These are phyloP conservation scores for Penstemon newberryi DNA, from an alignment of 257 asterid species.

Conservation along the genomic window DNA sequence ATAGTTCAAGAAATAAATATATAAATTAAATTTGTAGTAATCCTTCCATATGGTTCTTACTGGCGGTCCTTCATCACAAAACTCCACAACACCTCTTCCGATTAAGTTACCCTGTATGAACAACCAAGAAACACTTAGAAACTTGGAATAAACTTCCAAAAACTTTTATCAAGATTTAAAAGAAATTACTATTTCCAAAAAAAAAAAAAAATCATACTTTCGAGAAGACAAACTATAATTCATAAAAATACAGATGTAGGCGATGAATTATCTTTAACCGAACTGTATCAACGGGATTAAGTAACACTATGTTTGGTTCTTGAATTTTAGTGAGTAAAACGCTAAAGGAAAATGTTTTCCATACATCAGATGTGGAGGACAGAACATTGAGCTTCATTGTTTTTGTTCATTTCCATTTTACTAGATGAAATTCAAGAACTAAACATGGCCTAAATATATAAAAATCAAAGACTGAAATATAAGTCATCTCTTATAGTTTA, in stretches of 20 bases:
- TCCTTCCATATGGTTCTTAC: constrained; percentile 47
- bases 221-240: not conserved
- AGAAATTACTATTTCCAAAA: not conserved
- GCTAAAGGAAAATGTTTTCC: too few relatives aligned
- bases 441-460: not conserved
- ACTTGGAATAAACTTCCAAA: constrained; percentile 5
- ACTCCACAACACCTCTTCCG: constrained; percentile 87
- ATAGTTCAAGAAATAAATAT: not conserved
- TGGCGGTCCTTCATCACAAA: constrained; percentile 90
- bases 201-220: not conserved
- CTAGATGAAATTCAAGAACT: too few relatives aligned
- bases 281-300: too few relatives aligned
- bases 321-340: too few relatives aligned
- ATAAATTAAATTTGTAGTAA: constrained; percentile 7
- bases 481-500: constrained; percentile 27
- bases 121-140: constrained; percentile 29
- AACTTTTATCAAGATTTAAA: not conserved
- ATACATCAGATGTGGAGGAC: too few relatives aligned
- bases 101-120: constrained; percentile 80
- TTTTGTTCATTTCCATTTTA: too few relatives aligned
- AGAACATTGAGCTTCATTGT: too few relatives aligned
- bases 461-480: not conserved
- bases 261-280: too few relatives aligned
- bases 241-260: too few relatives aligned
- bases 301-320: too few relatives aligned